Evolutionary conservation across 2,329 filamentous ascomycete species (phyloP), one percentile per base, ranked within the genome.

Genomic region (Ustilaginoidea virens): DNA sequence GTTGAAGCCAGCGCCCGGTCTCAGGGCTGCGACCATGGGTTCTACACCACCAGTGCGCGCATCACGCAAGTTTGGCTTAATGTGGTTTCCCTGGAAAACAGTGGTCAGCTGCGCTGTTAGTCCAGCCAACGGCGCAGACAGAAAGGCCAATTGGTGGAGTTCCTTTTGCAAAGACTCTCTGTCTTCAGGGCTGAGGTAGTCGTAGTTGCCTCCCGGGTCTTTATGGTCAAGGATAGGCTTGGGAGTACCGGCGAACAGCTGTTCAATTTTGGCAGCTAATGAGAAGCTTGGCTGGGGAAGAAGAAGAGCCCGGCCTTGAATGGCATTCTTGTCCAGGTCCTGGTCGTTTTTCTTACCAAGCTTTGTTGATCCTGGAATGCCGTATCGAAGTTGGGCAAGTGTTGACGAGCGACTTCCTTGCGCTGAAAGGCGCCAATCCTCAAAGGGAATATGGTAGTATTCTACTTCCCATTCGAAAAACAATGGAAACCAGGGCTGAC

Each of bases 391-490:
- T 12, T 28, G 20, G 16, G 29, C 17, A 25, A 32, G 27, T 11
- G 29, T 31, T 1, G 37, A 37, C 3, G 34, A 27, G 1, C 39
- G 29, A 23, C 35, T 24, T 10, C 33, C 30, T 25, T 40, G 40
- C 30, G 46, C 37, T 20, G 42, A 40, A 2, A 58, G 31, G 3
- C 33, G 28, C 52, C 54, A 59, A 4, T 41, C 29, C 0, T 46
- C 33, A 19, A 42, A 51, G 0, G 45, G 43, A 5, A 60, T 39
- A 33, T 62, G 53, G 5, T 40, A 47, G 33, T 61, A 63, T 27
- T 54, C 46, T 1, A 39, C 48, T 30, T 61, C 55, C 58, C 58
- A 63, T 36, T 63, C 59, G 0, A 52, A 28, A 16, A 49, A 63
- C 1, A 61, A 42, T 0, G 58, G 57, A 14, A 49, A 50, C 48